Percentiles rank a stretch among this genome's conserved stretches.
Evolutionary conservation across 805 yeast genomes (phyloP).

Genomic region (Wickerhamiella brachini): DNA sequence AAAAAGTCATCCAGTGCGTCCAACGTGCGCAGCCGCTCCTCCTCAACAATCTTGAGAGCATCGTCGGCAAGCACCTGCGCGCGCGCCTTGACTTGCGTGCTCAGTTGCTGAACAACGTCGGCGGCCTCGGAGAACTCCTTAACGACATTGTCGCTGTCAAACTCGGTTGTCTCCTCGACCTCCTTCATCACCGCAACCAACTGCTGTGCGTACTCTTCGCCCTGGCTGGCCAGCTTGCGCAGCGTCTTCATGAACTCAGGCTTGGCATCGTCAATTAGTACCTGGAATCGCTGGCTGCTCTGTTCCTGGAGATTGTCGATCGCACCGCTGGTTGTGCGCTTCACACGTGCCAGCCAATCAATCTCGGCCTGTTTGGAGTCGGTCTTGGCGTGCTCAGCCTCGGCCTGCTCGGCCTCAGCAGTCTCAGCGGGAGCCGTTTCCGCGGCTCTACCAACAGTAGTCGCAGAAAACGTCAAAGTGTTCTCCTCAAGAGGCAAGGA

Average conservation of each 20-base stretch:
- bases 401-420: neutral
- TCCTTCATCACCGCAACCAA: conserved; percentile 10
- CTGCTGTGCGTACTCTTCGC: conserved; percentile 11
- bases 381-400: neutral
- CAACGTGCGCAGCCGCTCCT: conserved; percentile 16
- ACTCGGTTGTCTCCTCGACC: conserved; percentile 9
- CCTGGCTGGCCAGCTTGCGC: conserved; percentile 12
- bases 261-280: conserved; percentile 10
- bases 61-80: conserved; percentile 18
- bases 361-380: too few relatives aligned
- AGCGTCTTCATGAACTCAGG: conserved; percentile 16
- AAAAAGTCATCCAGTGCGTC: conserved; percentile 21
- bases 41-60: conserved; percentile 10
- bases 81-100: conserved; percentile 15
- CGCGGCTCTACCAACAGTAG: neutral
- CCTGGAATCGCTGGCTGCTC: conserved; percentile 4
- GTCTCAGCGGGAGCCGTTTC: neutral
- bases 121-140: conserved; percentile 9
- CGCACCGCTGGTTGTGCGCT: conserved; percentile 16
- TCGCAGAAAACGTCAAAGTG: neutral
- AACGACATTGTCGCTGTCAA: conserved; percentile 8
- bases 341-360: conserved; percentile 12
- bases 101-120: conserved; percentile 13
- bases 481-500: neutral
- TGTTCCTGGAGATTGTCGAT: conserved; percentile 13